Base-by-base conservation (phyloP, 164 flowering plant genomes). In the Vitis amurensis region DNA sequence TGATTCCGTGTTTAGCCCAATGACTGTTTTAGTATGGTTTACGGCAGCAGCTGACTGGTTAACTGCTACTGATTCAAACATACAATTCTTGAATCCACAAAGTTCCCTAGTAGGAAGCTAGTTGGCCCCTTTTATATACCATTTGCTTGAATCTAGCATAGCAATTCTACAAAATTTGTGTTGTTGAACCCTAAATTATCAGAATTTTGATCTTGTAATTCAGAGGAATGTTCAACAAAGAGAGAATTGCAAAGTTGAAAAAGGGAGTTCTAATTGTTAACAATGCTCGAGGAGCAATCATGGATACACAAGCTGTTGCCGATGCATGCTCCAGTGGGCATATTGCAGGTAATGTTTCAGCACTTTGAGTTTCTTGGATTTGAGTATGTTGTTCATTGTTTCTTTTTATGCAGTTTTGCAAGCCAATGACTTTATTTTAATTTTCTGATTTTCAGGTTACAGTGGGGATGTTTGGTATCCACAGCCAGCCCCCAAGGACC, bases 401-500 rank as follows among this genome's bases (percentile, higher is more conserved):
- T 23, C 27, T 23, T 68, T 2, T 23, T 9, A 17, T 49, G 2
- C 8, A 12, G 7, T 62, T 15, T 4, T 31, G 49, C 5, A 37
- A 9, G 7, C 9, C 9, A 29, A 14, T 37, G 49, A 44, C 11
- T 16, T 61, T 30, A 30, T 57, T 55, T 69, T 57, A 1, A 27
- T 27, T 31, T 23, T 49, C 16, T 63, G 13, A 17, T 13, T 19
- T 74, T 27, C 70, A 93, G 97, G 99, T 14, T 96, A 96, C 71
- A 86, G 99, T 79, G 98, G 99, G n/a, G 99, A 96, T 85, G 99
- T 93, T 57, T 95, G 99, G 99, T 53, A 80, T 59, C 99, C 98
- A n/a, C 98, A 95, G 72, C 99, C 99, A 76, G 98, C 99, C 68
- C 99, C 97, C 1, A 93, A 91, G 79, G 98, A 95, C 76, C 99